These are phyloP conservation scores for Blastomyces percursus DNA, from an alignment of 2,329 filamentous ascomycete species.

Conservation along the genomic window DNA sequence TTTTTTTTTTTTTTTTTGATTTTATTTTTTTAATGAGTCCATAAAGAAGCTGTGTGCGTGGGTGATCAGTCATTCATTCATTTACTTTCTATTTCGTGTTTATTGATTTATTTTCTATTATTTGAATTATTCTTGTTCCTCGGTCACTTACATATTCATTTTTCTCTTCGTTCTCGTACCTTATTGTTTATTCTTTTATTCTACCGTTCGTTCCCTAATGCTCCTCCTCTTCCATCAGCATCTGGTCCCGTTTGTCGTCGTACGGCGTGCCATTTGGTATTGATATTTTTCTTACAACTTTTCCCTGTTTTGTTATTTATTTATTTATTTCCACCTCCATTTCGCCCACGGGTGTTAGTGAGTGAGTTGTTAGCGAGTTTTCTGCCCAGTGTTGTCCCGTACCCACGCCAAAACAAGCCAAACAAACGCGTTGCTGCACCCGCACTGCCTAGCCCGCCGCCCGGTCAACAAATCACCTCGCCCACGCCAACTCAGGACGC, in stretches of 20 bases:
- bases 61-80: slow-evolving; percentile 18
- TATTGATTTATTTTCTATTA: no score
- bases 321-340: background rate
- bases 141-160: background rate
- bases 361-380: background rate
- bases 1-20: no score
- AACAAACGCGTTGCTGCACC: background rate
- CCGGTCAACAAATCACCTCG: background rate
- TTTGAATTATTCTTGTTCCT: background rate
- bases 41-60: slow-evolving; percentile 8
- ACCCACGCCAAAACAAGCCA: background rate
- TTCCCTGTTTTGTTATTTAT: background rate
- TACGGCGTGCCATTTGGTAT: background rate
- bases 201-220: background rate
- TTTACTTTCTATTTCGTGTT: slow-evolving; percentile 6
- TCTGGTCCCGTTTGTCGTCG: background rate
- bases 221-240: background rate
- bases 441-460: background rate
- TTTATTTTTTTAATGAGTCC: background rate
- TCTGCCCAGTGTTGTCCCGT: background rate
- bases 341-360: background rate
- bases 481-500: background rate
- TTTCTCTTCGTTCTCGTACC: background rate
- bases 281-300: background rate
- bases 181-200: background rate